A percentile compares a stretch with the other conserved stretches of the same genome.
phyloP scores from a whole-genome alignment of 78 protist species.

The slime mould (Dictyostelium discoideum) region DNA sequence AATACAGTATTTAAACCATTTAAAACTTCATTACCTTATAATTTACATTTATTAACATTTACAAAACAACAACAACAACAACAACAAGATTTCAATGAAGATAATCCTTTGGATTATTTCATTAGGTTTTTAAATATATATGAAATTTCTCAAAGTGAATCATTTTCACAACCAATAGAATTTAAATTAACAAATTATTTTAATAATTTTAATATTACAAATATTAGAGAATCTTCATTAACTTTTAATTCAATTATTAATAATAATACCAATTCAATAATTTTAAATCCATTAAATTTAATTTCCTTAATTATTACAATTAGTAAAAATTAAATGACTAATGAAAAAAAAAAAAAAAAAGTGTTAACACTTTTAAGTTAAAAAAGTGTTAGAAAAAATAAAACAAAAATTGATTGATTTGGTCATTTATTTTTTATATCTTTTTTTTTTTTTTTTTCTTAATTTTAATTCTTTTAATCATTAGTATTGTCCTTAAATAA shows the following conservation, averaged over 20 bases:
- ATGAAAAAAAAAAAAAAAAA: too few relatives aligned
- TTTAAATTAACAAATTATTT: neutral
- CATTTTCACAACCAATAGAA: constrained; percentile 12
- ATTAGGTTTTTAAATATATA: constrained; percentile 36
- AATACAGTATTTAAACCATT: constrained; percentile 9
- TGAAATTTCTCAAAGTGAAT: constrained; percentile 10
- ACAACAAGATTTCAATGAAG: neutral
- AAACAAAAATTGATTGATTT: too few relatives aligned
- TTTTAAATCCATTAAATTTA: constrained; percentile 46
- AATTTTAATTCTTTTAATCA: too few relatives aligned
- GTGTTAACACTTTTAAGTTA: too few relatives aligned
- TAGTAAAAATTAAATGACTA: neutral
- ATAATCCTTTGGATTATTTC: neutral
- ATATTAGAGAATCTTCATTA: constrained; percentile 17
- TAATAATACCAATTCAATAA: neutral
- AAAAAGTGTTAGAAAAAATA: too few relatives aligned
- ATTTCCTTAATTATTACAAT: constrained; percentile 14
- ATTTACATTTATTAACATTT: constrained; percentile 29
- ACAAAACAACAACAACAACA: neutral
- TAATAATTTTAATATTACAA: neutral
- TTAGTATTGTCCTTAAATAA: too few relatives aligned
- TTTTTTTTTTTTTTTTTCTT: too few relatives aligned
- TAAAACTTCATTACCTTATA: neutral
- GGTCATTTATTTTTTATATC: too few relatives aligned
- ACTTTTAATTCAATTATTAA: neutral